Evolutionary conservation across 495 filamentous ascomycete species (phyloP).

Genomic region (Penicillium paradoxum): DNA sequence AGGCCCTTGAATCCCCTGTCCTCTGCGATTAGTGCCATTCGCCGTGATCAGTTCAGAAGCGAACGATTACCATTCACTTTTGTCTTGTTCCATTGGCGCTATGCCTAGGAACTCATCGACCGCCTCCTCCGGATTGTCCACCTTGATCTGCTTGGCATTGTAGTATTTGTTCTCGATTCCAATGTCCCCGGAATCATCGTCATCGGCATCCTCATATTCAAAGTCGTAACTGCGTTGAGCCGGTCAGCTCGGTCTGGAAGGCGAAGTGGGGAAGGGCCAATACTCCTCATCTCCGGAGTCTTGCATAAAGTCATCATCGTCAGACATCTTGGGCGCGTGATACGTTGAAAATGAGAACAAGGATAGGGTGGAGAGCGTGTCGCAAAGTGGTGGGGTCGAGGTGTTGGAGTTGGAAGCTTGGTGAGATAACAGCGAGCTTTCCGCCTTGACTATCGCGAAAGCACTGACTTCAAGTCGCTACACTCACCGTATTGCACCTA

Average conservation of each 20-base stretch:
- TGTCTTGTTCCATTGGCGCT: constrained; percentile 77
- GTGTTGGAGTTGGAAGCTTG: constrained; percentile 22
- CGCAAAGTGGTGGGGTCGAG: constrained; percentile 9
- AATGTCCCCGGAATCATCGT: constrained; percentile 80
- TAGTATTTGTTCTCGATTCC: constrained; percentile 99
- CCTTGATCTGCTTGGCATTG: constrained; percentile 97
- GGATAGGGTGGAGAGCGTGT: neutral
- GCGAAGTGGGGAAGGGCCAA: constrained; percentile 7
- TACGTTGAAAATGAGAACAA: neutral
- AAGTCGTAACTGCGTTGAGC: constrained; percentile 85
- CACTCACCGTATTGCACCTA: neutral
- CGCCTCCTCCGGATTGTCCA: constrained; percentile 77
- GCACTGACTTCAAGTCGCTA: neutral
- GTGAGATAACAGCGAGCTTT: constrained; percentile 7
- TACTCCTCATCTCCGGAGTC: constrained; percentile 88
- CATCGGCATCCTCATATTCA: constrained; percentile 90
- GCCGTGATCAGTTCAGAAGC: neutral
- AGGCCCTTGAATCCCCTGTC: constrained; percentile 88
- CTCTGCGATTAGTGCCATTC: constrained; percentile 15
- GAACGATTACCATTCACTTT: constrained; percentile 74
- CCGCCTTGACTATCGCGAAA: neutral
- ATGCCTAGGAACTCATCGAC: constrained; percentile 88
- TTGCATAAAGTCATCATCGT: constrained; percentile 98
- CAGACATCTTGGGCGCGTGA: constrained; percentile 62
- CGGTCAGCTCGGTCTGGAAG: constrained; percentile 14